Base-by-base conservation (phyloP, 768 basidiomycete species). In the Leucosporidium creatinivorum region DNA sequence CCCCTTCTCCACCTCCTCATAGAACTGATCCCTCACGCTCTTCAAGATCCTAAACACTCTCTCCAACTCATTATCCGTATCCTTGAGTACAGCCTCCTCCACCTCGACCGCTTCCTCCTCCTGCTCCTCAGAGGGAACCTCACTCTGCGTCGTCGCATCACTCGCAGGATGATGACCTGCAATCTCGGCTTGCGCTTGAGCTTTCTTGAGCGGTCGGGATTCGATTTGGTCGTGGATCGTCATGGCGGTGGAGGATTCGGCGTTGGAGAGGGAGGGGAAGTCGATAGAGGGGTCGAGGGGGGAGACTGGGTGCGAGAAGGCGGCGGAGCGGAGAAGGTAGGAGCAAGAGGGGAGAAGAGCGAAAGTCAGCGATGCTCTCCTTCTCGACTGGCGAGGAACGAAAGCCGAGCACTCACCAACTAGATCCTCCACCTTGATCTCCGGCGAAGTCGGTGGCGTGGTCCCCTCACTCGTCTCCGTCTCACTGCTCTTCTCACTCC, bases 11-110 rank as follows among this genome's bases (percentile, higher is more conserved):
- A 26, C 4, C 12, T 6, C 31, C 31, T 19, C 30, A 44, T 23
- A 23, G 12, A 6, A 61, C 84, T 62, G 73, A 92, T 93, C 79
- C 82, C 83, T 10, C 39, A 44, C 39, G 8, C 15, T 13, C 39
- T 44, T 44, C 39, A 44, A 17, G 15, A 44, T 44, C 39, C 15
- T 44, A 66, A 84, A 82, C n/a, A 99, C 81, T 52, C 94, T 81
- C 15, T 81, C 80, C 54, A 99, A 81, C 80, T 99, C 94, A 30
- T 77, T 75, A 76, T 98, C 94, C 69, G 93, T 85, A 67, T 92
- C 89, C 79, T 88, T 93, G 59, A 98, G 79, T 39, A 97, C 77
- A 0, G 91, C 89, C 76, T 88, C 90, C 65, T 83, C 65, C 47
- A 72, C 62, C 4, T 62, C 83, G 23, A 80, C 80, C 30, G 75